phyloP scores from a whole-genome alignment of 1,284 basidiomycete species.

The Melampsora americana region DNA sequence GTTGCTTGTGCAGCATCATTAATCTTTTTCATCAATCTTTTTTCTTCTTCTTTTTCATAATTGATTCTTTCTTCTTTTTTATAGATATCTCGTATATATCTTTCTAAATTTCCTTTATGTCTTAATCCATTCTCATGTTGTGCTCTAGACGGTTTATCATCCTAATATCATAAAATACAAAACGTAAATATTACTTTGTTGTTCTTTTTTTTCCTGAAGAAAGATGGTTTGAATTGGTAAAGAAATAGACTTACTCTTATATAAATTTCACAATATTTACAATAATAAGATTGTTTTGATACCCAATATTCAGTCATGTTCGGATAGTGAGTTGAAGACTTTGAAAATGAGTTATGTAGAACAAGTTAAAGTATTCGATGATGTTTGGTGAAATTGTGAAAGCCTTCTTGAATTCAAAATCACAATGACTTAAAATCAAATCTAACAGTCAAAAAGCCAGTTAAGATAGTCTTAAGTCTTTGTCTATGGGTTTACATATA shows the following conservation, averaged over 20 bases:
- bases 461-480: no score
- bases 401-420: no score
- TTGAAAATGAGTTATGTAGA: no score
- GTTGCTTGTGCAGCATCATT: conserved; percentile 59
- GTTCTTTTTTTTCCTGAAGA: not conserved
- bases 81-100: conserved; percentile 86
- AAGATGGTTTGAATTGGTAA: not conserved
- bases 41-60: conserved; percentile 79
- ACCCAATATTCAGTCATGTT: conserved; percentile 57
- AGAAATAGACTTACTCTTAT: conserved; percentile 69
- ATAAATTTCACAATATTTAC: conserved; percentile 82
- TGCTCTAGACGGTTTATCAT: conserved; percentile 63
- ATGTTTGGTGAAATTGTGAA: no score
- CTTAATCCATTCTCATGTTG: conserved; percentile 91
- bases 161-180: conserved; percentile 39
- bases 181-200: no score
- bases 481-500: no score
- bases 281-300: conserved; percentile 59
- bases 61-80: conserved; percentile 84
- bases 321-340: no score
- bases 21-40: conserved; percentile 76
- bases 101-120: conserved; percentile 89
- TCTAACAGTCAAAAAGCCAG: no score
- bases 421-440: no score
- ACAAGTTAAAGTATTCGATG: no score